phyloP scores from a whole-genome alignment of 176 grass and related monocot genomes.

The Oryza meyeriana region DNA sequence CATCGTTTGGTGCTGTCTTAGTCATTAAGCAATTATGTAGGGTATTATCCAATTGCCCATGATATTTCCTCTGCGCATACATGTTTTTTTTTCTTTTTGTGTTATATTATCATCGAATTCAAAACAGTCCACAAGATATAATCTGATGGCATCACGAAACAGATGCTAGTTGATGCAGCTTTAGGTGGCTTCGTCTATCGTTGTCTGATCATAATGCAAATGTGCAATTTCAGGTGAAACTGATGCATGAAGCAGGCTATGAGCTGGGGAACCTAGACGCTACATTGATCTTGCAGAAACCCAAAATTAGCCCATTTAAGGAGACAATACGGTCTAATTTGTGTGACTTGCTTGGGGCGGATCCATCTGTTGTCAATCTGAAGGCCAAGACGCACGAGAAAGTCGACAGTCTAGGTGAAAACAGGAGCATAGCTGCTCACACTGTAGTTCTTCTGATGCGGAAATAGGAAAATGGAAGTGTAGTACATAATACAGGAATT shows the following conservation, averaged over 20 bases:
- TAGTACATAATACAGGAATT: not conserved
- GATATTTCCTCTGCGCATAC: not conserved
- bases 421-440: constrained; percentile 94
- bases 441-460: constrained; percentile 84
- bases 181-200: not conserved
- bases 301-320: constrained; percentile 91
- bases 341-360: constrained; percentile 69
- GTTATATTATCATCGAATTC: not conserved
- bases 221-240: constrained; percentile 73
- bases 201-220: constrained; percentile 15
- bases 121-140: not conserved
- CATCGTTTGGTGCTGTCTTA: not conserved
- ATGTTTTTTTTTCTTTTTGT: not conserved
- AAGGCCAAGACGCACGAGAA: constrained; percentile 99
- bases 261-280: constrained; percentile 93
- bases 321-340: constrained; percentile 86
- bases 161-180: not conserved
- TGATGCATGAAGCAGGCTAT: constrained; percentile 94
- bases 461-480: constrained; percentile 44
- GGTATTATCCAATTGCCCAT: not conserved
- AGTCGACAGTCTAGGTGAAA: constrained; percentile 96
- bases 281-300: constrained; percentile 86
- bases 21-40: not conserved
- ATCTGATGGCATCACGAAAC: not conserved
- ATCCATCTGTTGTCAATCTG: constrained; percentile 88